Conservation (phyloP, 306 rosid species). For the Echinosophora koreensis region DNA sequence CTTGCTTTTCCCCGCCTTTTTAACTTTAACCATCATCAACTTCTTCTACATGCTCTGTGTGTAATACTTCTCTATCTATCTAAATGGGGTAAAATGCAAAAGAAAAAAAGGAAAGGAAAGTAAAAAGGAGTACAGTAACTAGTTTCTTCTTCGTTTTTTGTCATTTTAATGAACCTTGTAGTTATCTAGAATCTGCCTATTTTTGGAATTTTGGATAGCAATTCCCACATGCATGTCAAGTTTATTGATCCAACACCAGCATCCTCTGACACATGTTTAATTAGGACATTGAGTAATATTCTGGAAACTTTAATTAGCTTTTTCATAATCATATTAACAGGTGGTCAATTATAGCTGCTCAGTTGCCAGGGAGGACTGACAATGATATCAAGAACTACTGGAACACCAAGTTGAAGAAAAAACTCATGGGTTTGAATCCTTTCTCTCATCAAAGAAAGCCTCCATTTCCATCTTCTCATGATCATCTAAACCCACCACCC, state of each 20-base stretch:
- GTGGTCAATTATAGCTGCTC: conserved; percentile 99
- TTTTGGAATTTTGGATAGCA: conserved; percentile 49
- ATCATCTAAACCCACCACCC: conserved; percentile 35
- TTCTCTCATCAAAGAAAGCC: conserved; percentile 56
- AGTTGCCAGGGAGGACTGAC: conserved; percentile 95
- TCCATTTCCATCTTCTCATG: conserved; percentile 42
- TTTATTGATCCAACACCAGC: conserved; percentile 53
- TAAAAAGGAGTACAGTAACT: background rate
- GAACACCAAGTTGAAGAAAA: conserved; percentile 99
- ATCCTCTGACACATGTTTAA: conserved; percentile 38
- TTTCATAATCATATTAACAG: conserved; percentile 48
- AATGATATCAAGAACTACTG: conserved; percentile 98
- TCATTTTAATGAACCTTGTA: background rate
- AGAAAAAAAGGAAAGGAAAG: background rate
- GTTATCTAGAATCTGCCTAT: conserved; percentile 46
- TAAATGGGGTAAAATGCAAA: conserved; percentile 42
- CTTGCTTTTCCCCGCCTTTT: background rate
- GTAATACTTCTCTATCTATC: conserved; percentile 29
- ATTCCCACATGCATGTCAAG: conserved; percentile 56
- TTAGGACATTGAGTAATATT: conserved; percentile 5
- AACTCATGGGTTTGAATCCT: conserved; percentile 70
- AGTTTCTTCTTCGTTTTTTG: background rate
- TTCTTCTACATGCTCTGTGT: conserved; percentile 14
- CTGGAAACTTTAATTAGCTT: conserved; percentile 33
- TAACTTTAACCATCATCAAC: conserved; percentile 24